Evolutionary conservation across 225 moss, liverwort and hornwort genomes (phyloP), one percentile per base, ranked within the genome.

Genomic region (Antitrichia curtipendula): DNA sequence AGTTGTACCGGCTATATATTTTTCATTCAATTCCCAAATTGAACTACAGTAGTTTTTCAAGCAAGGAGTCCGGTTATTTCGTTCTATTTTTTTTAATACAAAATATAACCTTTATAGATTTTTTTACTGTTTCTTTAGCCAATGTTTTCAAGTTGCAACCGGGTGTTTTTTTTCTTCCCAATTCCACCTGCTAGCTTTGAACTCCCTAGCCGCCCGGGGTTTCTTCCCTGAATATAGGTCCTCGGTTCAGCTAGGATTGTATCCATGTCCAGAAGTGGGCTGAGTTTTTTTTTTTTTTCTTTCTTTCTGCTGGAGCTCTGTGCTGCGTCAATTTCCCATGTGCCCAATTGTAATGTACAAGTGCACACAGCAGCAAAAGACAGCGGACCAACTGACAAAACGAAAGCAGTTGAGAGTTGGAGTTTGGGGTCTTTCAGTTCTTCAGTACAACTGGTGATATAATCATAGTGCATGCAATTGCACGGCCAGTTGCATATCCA

Each of bases 31-130:
- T 74, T 32, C 12, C 4, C 20, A 32, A 7, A 12, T 74, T 12
- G 12, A 12, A 49, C 49, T 0, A n/a, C n/a, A n/a, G n/a, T n/a
- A 8, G 8, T 15, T 25, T 41, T 41, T 4, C 14, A 25, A 69
- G 1, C 7, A 14, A 4, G 0, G 4, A 41, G 8, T 24, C 19
- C 2, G 0, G 2, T 40, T 12, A 7, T 1, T 12, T 22, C 25
- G 45, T 13, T 25, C 41, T 70, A 9, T 43, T 24, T 7, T 12
- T 27, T 68, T 38, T 38, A 68, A 7, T 40, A 2, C 3, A 69
- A 24, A 25, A 7, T 14, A 24, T 1, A 69, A 24, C 8, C 15
- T 70, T 70, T 25, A 15, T 4, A 41, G 13, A 70, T 22, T 70
- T 70, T 25, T 41, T 45, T 6, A 29, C 10, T 10, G 0, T 3